Base-by-base conservation (phyloP, 306 rosid genomes). In the Leucaena leucocephala region DNA sequence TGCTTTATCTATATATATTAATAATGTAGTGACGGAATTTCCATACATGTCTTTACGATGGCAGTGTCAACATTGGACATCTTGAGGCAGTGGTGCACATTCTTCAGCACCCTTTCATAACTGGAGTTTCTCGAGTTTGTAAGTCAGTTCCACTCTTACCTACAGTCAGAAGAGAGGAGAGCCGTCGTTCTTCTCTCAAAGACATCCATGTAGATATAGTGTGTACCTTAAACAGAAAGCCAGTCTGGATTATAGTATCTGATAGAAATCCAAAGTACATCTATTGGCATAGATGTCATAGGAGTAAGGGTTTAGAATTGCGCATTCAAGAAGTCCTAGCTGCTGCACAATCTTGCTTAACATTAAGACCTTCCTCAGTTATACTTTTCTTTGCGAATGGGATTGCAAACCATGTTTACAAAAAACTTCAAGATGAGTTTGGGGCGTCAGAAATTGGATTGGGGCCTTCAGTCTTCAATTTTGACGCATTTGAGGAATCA, bases 191-290 rank as follows among this genome's bases (percentile, higher is more conserved):
- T 78, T 63, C 82, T 65, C 66, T 72, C 7, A 87, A 85, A 66
- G 76, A 75, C 72, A 86, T 89, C 45, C 85, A 92, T 85, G 94
- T 89, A 34, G 97, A 91, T 84, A 71, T 94, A 22, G 92, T 87
- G 46, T 91, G 97, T 81, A 86, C 85, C 75, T 82, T 94, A 75
- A 84, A 87, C 14, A 70, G 85, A 78, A 87, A 87, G 65, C 98
- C 98, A 0, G 97, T 89, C 58, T 94, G 98, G 98, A 89, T 94
- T 78, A 85, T 94, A 85, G 97, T 90, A 14, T 94, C 98, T 3
- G 91, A 94, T 68, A 86, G 97, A 79, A 94, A 91, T 45, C 91
- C 97, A n/a, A 87, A 77, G 69, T 88, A 91, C 81, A 75, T 94
- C 67, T 82, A 91, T 27, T 92, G 97, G 97, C 46, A 76, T 27